These are phyloP conservation scores for Penicillium roqueforti DNA, from an alignment of 495 filamentous ascomycete genomes.

Conservation along the genomic window DNA sequence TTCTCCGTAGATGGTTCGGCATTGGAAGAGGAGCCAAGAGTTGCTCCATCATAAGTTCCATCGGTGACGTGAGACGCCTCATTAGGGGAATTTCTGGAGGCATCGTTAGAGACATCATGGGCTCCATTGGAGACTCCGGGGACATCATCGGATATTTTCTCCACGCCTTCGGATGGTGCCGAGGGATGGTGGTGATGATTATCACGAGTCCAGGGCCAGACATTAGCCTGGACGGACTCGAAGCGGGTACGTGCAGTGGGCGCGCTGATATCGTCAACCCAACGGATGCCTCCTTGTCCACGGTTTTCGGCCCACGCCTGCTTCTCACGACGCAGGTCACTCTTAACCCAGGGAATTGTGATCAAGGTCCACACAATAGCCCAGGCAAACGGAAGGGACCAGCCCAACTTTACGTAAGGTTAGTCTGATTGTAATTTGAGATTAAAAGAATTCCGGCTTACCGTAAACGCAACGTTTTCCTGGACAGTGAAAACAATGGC, in stretches of 20 bases:
- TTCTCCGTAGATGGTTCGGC: background rate
- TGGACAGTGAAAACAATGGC: conserved; percentile 60
- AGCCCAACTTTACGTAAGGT: conserved; percentile 44
- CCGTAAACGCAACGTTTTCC: conserved; percentile 64
- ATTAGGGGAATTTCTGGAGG: background rate
- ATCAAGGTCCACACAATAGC: conserved; percentile 61
- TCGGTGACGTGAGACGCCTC: background rate
- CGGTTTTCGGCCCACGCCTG: conserved; percentile 50
- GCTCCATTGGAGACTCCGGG: background rate
- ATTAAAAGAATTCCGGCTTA: conserved; percentile 35
- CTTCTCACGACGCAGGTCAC: conserved; percentile 59
- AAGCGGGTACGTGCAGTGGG: conserved; percentile 41
- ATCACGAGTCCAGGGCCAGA: conserved; percentile 34
- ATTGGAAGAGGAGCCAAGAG: background rate
- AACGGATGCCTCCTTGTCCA: conserved; percentile 37
- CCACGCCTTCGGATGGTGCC: conserved; percentile 15
- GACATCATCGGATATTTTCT: background rate
- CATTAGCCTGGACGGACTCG: conserved; percentile 34
- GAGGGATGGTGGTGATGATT: conserved; percentile 27
- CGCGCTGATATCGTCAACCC: conserved; percentile 37
- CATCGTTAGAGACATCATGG: background rate
- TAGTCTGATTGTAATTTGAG: conserved; percentile 3
- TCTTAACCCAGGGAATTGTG: conserved; percentile 65
- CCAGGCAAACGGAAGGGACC: conserved; percentile 68
- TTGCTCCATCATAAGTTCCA: background rate